Conservation (phyloP, 2,329 filamentous ascomycete species). For the Scytalidium lignicola region DNA sequence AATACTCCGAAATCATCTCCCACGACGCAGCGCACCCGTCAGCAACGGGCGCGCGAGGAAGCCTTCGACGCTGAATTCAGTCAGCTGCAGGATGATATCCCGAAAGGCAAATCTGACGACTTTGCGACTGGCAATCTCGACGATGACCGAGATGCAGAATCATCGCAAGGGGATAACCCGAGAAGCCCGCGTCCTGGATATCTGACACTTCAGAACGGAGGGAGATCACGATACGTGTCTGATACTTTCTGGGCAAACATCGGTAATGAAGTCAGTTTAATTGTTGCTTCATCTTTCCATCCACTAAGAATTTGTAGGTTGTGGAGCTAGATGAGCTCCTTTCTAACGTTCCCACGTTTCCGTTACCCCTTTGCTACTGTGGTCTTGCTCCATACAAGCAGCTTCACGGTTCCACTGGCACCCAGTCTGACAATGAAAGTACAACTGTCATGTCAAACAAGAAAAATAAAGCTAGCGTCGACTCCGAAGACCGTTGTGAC, state of each 20-base stretch:
- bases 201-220: slow-evolving; percentile 23
- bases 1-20: neutral
- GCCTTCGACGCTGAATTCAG: neutral
- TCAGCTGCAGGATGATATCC: neutral
- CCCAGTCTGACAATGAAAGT: neutral
- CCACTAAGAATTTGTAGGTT: neutral
- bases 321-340: slow-evolving; percentile 1
- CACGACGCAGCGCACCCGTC: neutral
- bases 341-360: slow-evolving; percentile 1
- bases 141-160: neutral
- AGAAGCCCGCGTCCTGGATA: neutral
- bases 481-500: neutral
- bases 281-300: neutral
- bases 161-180: neutral
- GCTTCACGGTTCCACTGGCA: neutral
- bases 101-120: neutral
- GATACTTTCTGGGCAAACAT: slow-evolving; percentile 69
- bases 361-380: neutral
- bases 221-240: slow-evolving; percentile 65
- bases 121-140: neutral
- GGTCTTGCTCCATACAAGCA: neutral
- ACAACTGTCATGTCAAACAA: neutral
- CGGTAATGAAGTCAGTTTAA: slow-evolving; percentile 58
- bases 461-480: neutral
- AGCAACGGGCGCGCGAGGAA: neutral